These are phyloP conservation scores for Venturia effusa DNA, from an alignment of 2,329 filamentous ascomycete species.

Conservation along the genomic window DNA sequence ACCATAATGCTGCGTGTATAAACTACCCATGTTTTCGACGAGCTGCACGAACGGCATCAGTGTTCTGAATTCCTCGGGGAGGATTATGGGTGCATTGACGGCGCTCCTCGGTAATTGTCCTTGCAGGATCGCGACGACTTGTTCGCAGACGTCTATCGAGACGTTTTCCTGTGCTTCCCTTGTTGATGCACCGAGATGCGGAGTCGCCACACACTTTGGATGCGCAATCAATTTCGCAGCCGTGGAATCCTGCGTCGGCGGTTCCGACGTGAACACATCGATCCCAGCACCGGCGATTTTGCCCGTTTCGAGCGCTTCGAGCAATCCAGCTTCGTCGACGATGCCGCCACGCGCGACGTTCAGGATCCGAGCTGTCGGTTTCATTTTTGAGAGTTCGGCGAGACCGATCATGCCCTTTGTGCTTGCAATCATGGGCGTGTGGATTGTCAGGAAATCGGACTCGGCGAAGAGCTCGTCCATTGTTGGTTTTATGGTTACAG, in stretches of 20 bases:
- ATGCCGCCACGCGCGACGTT: conserved; percentile 75
- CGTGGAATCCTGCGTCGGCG: conserved; percentile 47
- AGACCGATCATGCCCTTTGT: conserved; percentile 64
- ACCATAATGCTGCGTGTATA: conserved; percentile 69
- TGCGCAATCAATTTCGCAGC: conserved; percentile 56
- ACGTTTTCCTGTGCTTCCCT: conserved; percentile 79
- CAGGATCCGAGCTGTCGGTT: conserved; percentile 59
- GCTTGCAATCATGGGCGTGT: conserved; percentile 68
- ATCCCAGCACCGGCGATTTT: conserved; percentile 67
- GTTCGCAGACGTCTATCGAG: conserved; percentile 70
- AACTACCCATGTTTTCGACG: conserved; percentile 65
- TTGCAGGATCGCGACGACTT: conserved; percentile 61
- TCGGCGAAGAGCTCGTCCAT: conserved; percentile 52
- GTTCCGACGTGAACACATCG: conserved; percentile 71
- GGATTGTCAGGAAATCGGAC: conserved; percentile 69
- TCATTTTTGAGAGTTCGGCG: conserved; percentile 59
- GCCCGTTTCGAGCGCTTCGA: conserved; percentile 58
- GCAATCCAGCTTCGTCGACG: conserved; percentile 63
- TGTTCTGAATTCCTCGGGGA: conserved; percentile 69
- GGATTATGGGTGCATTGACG: conserved; percentile 71
- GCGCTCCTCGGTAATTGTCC: conserved; percentile 65
- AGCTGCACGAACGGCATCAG: conserved; percentile 66
- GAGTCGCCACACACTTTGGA: conserved; percentile 63
- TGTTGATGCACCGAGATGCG: conserved; percentile 70
- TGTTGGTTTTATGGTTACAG: conserved; percentile 50